Evolutionary conservation across 2,329 filamentous ascomycete genomes (phyloP).

Genomic region (Aureobasidium sp.): DNA sequence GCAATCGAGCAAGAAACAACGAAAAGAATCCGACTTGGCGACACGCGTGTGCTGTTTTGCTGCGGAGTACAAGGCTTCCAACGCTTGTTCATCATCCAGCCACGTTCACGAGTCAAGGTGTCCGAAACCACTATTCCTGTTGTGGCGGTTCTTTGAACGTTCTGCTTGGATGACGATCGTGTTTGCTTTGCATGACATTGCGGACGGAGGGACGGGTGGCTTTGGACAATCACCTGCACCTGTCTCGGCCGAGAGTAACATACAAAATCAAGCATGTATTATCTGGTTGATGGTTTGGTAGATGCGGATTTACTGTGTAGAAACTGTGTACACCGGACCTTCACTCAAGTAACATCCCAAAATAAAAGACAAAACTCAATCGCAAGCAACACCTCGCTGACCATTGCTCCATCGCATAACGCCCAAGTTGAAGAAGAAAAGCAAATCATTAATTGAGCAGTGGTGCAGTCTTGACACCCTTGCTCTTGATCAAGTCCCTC

Average conservation of each 20-base stretch:
- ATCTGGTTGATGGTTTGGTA: too few relatives aligned
- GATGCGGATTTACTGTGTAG: too few relatives aligned
- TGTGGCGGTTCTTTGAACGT: slow-evolving; percentile 5
- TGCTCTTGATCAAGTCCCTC: slow-evolving; percentile 59
- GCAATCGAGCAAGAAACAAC: too few relatives aligned
- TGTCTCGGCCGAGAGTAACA: too few relatives aligned
- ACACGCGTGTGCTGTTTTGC: not conserved
- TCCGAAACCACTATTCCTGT: slow-evolving; percentile 3
- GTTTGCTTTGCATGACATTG: slow-evolving; percentile 1
- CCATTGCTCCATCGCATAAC: not conserved
- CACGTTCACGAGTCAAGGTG: not conserved
- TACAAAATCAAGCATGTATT: too few relatives aligned
- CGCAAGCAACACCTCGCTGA: too few relatives aligned
- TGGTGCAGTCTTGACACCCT: slow-evolving; percentile 10
- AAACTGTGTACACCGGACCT: too few relatives aligned
- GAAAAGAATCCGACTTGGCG: slow-evolving; percentile 9
- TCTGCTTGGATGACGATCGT: not conserved
- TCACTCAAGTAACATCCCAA: too few relatives aligned
- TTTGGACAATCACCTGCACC: too few relatives aligned
- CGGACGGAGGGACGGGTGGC: not conserved
- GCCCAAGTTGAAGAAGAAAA: not conserved
- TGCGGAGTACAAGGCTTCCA: too few relatives aligned
- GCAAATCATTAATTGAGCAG: not conserved
- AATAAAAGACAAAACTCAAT: too few relatives aligned
- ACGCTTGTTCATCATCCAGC: not conserved